Evolutionary conservation across 164 flowering plant genomes (phyloP).

Genomic region (Magnolia sinica): DNA sequence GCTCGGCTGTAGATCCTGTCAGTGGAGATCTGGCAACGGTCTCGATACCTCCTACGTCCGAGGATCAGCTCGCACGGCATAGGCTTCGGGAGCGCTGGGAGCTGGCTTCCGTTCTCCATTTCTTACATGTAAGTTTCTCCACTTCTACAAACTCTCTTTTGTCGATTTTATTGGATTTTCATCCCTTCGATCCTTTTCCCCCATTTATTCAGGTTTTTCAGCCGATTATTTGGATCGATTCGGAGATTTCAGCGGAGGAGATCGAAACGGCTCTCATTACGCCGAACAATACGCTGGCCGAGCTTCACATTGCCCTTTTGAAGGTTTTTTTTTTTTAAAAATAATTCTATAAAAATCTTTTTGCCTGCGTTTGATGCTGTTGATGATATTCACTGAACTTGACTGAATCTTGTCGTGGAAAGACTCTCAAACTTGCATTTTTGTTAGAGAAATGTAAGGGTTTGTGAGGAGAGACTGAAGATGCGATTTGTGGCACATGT

Average conservation of each 20-base stretch:
- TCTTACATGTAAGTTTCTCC: constrained; percentile 43
- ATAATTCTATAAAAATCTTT: too few species aligned
- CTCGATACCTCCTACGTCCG: constrained; percentile 1
- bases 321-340: constrained; percentile 36
- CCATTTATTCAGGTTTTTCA: constrained; percentile 55
- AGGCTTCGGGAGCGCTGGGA: constrained; percentile 77
- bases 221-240: constrained; percentile 42
- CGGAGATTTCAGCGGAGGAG: constrained; percentile 80
- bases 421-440: too few species aligned
- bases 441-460: too few species aligned
- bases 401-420: too few species aligned
- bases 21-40: background rate
- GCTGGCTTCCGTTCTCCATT: constrained; percentile 82
- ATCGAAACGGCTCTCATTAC: constrained; percentile 62
- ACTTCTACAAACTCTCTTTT: background rate
- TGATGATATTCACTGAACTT: background rate
- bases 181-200: background rate
- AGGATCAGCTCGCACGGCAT: constrained; percentile 21
- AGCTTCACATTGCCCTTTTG: constrained; percentile 59
- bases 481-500: too few species aligned
- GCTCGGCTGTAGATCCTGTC: background rate
- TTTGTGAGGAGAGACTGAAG: too few species aligned
- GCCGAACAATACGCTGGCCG: constrained; percentile 43
- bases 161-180: background rate
- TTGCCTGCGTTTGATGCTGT: background rate